Evolutionary conservation across 768 basidiomycete genomes (phyloP).

Genomic region (Exsudoporus frostii): DNA sequence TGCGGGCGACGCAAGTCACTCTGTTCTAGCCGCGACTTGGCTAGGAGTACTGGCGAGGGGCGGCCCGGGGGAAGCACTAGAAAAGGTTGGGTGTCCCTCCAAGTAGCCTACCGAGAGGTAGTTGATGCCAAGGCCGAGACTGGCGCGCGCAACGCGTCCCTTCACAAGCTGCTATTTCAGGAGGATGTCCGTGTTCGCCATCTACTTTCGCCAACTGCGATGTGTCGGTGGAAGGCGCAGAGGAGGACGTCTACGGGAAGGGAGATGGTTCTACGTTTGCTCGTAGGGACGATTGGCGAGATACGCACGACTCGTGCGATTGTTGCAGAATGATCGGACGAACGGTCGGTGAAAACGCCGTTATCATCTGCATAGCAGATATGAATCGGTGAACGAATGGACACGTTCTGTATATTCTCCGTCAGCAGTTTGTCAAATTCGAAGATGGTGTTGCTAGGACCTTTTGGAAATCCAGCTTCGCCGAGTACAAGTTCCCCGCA

Average conservation of each 20-base stretch:
- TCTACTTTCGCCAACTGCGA: background rate
- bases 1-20: background rate
- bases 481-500: slow-evolving; percentile 3
- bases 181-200: background rate
- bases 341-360: background rate
- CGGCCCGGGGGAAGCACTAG: background rate
- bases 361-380: background rate
- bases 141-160: background rate
- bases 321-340: background rate
- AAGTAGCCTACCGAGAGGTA: slow-evolving; percentile 7
- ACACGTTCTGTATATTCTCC: slow-evolving; percentile 10
- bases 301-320: slow-evolving; percentile 6
- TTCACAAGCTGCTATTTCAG: slow-evolving; percentile 6
- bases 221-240: background rate
- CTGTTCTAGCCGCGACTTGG: background rate
- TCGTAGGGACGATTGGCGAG: background rate
- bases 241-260: slow-evolving; percentile 10
- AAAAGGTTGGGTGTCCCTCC: background rate
- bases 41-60: background rate
- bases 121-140: slow-evolving; percentile 6
- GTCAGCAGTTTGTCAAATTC: slow-evolving; percentile 4
- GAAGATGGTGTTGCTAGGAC: slow-evolving; percentile 1
- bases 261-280: background rate
- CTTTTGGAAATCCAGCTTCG: background rate
- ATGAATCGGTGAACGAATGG: slow-evolving; percentile 7